Evolutionary conservation across 148 eudicot genomes (phyloP).

Genomic region (Dianthus caryophyllus): DNA sequence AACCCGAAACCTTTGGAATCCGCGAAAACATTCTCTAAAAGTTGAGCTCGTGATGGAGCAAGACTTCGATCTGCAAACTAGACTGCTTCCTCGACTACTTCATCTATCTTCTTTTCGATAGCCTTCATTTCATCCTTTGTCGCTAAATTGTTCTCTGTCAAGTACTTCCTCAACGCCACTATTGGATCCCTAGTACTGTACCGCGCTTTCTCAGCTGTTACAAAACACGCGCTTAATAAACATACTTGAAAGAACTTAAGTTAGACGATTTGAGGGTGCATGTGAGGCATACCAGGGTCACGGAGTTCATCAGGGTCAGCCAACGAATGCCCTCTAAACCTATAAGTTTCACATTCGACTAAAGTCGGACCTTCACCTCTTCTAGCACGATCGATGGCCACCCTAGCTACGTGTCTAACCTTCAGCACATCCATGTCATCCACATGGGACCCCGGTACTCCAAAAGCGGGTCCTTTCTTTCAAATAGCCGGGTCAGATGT

Average conservation of each 20-base stretch:
- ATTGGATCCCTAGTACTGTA: slow-evolving; percentile 86
- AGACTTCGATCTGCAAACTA: slow-evolving; percentile 83
- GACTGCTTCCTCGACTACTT: slow-evolving; percentile 73
- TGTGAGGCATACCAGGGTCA: slow-evolving; percentile 85
- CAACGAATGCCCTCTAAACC: slow-evolving; percentile 97
- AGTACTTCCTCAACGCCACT: slow-evolving; percentile 60
- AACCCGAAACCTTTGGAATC: slow-evolving; percentile 96
- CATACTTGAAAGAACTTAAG: no score
- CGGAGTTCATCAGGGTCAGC: slow-evolving; percentile 99
- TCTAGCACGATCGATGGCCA: slow-evolving; percentile 79
- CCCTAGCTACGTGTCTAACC: slow-evolving; percentile 89
- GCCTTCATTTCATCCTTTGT: slow-evolving; percentile 70
- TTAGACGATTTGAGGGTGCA: no score
- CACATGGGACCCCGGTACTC: slow-evolving; percentile 93
- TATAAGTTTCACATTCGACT: slow-evolving; percentile 96
- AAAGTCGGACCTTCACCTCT: slow-evolving; percentile 95
- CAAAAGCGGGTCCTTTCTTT: slow-evolving; percentile 97
- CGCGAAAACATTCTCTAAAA: slow-evolving; percentile 85
- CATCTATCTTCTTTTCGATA: slow-evolving; percentile 80
- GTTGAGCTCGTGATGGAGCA: slow-evolving; percentile 61
- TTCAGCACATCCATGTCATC: slow-evolving; percentile 98
- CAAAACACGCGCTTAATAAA: no score
- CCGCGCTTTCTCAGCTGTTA: slow-evolving; percentile 75
- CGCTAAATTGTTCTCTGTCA: slow-evolving; percentile 66
- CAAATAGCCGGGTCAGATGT: slow-evolving; percentile 93